Percentiles rank a stretch among this genome's conserved stretches.
phyloP scores from a whole-genome alignment of 2,329 filamentous ascomycete species.

The Endoconidiophora polonica region DNA sequence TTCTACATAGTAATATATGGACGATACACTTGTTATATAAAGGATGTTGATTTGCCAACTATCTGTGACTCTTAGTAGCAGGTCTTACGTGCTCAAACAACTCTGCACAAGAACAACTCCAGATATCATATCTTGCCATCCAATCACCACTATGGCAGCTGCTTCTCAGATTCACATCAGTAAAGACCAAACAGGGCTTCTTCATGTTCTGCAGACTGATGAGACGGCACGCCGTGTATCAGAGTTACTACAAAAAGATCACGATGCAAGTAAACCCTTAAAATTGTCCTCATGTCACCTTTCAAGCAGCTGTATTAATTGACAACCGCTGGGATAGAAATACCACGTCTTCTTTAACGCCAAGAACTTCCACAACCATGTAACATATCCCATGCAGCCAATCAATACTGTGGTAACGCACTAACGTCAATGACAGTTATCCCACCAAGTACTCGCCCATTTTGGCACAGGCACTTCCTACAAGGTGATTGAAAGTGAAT shows the following conservation, averaged over 20 bases:
- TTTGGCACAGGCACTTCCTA: constrained; percentile 57
- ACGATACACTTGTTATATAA: too few relatives aligned
- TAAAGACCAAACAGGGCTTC: constrained; percentile 33
- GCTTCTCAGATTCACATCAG: constrained; percentile 31
- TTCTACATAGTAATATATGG: too few relatives aligned
- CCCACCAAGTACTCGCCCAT: constrained; percentile 58
- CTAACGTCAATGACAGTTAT: constrained; percentile 30
- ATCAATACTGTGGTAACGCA: neutral
- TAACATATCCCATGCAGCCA: constrained; percentile 17
- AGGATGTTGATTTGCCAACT: too few relatives aligned
- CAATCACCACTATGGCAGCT: constrained; percentile 25
- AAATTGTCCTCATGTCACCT: neutral
- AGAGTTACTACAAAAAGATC: constrained; percentile 58
- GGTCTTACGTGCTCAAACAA: too few relatives aligned
- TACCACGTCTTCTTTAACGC: constrained; percentile 73
- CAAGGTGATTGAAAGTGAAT: constrained; percentile 43
- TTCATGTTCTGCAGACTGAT: constrained; percentile 29
- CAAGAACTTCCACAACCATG: constrained; percentile 67
- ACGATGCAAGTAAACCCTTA: constrained; percentile 30
- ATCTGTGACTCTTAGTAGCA: too few relatives aligned
- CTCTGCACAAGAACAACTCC: too few relatives aligned
- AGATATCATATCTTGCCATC: neutral
- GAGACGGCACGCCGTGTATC: constrained; percentile 46
- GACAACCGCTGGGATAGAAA: constrained; percentile 18
- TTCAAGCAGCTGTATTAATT: neutral